These are phyloP conservation scores for Schwanniomyces pseudopolymorphus DNA, from an alignment of 805 yeast genomes.

Conservation along the genomic window DNA sequence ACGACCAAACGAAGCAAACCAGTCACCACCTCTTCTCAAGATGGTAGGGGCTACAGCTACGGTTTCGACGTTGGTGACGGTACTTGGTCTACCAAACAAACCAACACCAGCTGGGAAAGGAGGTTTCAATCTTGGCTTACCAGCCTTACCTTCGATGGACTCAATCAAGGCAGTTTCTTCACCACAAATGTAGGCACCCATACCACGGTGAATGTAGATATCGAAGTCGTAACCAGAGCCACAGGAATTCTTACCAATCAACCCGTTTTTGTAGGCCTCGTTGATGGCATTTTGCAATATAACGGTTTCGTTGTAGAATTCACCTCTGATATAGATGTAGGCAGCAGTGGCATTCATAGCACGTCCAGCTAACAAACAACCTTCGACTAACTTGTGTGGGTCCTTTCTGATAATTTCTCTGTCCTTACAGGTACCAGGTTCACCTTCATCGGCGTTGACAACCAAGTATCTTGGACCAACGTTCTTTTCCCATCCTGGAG, in stretches of 20 bases:
- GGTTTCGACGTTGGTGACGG: conserved; percentile 89
- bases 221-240: conserved; percentile 86
- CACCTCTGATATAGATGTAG: conserved; percentile 87
- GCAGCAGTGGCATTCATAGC: conserved; percentile 95
- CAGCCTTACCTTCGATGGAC: conserved; percentile 88
- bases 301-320: conserved; percentile 79
- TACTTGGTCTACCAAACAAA: conserved; percentile 85
- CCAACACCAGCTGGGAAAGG: conserved; percentile 96
- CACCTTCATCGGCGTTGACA: conserved; percentile 93
- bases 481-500: conserved; percentile 93
- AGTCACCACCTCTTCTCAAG: conserved; percentile 82
- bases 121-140: conserved; percentile 90
- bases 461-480: conserved; percentile 86
- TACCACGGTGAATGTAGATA: conserved; percentile 83
- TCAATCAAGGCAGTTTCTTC: conserved; percentile 90
- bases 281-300: conserved; percentile 77
- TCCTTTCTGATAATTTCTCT: conserved; percentile 89
- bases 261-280: conserved; percentile 81
- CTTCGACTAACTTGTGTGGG: conserved; percentile 89
- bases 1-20: conserved; percentile 84
- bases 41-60: conserved; percentile 90
- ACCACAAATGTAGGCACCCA: conserved; percentile 93
- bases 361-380: conserved; percentile 86
- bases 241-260: conserved; percentile 81
- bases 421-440: conserved; percentile 93